Base-by-base conservation (phyloP, 805 yeast genomes). In the Metschnikowia vanudenii region DNA sequence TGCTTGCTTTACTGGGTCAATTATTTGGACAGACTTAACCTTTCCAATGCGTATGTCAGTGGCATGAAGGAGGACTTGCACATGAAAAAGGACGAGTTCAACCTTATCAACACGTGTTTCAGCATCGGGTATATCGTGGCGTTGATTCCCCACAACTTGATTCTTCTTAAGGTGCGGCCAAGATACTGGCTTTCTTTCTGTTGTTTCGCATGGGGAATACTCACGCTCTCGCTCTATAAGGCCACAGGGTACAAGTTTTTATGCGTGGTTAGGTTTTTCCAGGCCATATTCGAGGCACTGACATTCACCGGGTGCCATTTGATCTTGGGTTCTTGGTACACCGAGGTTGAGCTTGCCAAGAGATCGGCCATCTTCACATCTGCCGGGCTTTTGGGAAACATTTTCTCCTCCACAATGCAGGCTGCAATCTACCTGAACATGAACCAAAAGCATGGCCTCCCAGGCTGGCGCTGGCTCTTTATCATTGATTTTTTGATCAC, bases 381-480 rank as follows among this genome's bases (percentile, higher is more conserved):
- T 31, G 70, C 81, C 16, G 84, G 84, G 1, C 63, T 79, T 22
- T 50, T 79, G 33, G 84, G 85, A 0, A 73, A 78, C 19, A 73
- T 79, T 45, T 76, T 79, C 52, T 74, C 81, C 36, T 76, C 80
- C 1, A 72, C 55, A n/a, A 71, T 80, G 75, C 84, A 80, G 57
- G 73, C 75, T n/a, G 76, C 79, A 2, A 79, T 79, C 31, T 73
- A 71, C 54, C 62, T 59, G 16, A 69, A 70, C 52, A 65, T 79
- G 69, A 61, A 75, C 52, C 76, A 78, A 45, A 59, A 53, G 17
- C 60, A 53, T 12, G 74, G 79, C 5, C 29, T 74, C 65, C 68
- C 63, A 20, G 79, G 81, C 28, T 84, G 89, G 89, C 69, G 76
- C 41, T 84, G 84, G 81, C 65, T 84, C 19, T 84, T 84, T 52